Evolutionary conservation across 1,139 yeast genomes (phyloP).

Genomic region (Protomyces gravidus): DNA sequence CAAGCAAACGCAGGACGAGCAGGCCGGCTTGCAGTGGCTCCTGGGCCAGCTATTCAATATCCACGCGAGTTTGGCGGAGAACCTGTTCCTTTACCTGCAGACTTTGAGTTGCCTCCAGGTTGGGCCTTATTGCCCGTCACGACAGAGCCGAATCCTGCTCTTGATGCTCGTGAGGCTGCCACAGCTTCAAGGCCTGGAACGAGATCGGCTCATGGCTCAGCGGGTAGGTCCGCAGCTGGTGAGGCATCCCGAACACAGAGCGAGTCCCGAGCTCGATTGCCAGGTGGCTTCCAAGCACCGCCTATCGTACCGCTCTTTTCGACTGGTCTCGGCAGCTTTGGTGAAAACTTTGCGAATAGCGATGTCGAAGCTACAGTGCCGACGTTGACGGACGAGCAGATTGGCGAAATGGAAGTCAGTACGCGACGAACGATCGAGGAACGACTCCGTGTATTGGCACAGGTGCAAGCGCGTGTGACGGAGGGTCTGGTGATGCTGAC

Average conservation of each 20-base stretch:
- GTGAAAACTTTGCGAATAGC: neutral
- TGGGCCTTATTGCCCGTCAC: slow-evolving; percentile 34
- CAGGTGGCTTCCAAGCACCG: neutral
- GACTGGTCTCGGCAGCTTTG: neutral
- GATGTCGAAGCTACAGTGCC: neutral
- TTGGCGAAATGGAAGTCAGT: slow-evolving; percentile 19
- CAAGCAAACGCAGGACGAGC: neutral
- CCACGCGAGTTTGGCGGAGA: slow-evolving; percentile 7
- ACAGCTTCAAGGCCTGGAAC: neutral
- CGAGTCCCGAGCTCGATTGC: neutral
- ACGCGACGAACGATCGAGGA: slow-evolving; percentile 21
- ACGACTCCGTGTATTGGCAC: slow-evolving; percentile 5
- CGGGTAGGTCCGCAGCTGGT: neutral
- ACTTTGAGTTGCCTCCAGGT: slow-evolving; percentile 33
- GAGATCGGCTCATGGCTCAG: neutral
- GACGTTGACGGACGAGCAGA: slow-evolving; percentile 19
- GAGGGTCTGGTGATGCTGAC: slow-evolving; percentile 17
- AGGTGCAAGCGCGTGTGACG: slow-evolving; percentile 13
- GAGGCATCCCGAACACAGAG: neutral
- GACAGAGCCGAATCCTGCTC: neutral
- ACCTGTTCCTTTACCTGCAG: slow-evolving; percentile 31
- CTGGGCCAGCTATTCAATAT: slow-evolving; percentile 1
- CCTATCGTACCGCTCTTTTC: slow-evolving; percentile 18
- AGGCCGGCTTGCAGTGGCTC: slow-evolving; percentile 2
- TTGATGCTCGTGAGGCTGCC: neutral